phyloP scores from a whole-genome alignment of 1,139 yeast genomes.

The Saccharomyces hybrid region DNA sequence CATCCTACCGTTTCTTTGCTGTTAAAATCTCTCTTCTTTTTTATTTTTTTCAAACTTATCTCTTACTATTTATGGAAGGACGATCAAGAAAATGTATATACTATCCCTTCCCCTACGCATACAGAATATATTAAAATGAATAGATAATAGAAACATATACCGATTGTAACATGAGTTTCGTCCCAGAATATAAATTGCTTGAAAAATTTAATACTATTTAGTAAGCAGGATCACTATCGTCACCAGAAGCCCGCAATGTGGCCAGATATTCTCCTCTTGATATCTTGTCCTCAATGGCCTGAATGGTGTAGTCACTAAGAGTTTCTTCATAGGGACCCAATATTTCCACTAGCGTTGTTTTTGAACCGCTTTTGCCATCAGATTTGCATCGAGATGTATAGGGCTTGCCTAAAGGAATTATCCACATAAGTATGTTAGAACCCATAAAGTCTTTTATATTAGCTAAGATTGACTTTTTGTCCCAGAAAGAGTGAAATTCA shows the following conservation, averaged over 20 bases:
- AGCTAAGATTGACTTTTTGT: slow-evolving; percentile 9
- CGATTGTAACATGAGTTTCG: background rate
- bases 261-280: slow-evolving; percentile 14
- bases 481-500: slow-evolving; percentile 14
- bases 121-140: background rate
- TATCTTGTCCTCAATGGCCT: slow-evolving; percentile 13
- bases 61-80: background rate
- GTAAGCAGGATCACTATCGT: background rate
- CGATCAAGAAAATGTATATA: background rate
- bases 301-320: slow-evolving; percentile 10
- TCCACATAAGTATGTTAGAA: slow-evolving; percentile 17
- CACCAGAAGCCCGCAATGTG: slow-evolving; percentile 15
- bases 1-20: background rate
- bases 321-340: slow-evolving; percentile 17
- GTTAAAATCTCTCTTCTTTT: background rate
- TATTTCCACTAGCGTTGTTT: background rate
- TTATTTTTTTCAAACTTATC: background rate
- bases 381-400: background rate
- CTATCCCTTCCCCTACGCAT: background rate
- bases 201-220: background rate
- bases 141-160: background rate
- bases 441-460: slow-evolving; percentile 22
- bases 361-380: background rate
- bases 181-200: background rate
- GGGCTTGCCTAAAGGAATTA: slow-evolving; percentile 14